Evolutionary conservation across 371 early-diverging fungal species (phyloP), one percentile per base, ranked within the genome.

Genomic region (Choanephora cucurbitarum): DNA sequence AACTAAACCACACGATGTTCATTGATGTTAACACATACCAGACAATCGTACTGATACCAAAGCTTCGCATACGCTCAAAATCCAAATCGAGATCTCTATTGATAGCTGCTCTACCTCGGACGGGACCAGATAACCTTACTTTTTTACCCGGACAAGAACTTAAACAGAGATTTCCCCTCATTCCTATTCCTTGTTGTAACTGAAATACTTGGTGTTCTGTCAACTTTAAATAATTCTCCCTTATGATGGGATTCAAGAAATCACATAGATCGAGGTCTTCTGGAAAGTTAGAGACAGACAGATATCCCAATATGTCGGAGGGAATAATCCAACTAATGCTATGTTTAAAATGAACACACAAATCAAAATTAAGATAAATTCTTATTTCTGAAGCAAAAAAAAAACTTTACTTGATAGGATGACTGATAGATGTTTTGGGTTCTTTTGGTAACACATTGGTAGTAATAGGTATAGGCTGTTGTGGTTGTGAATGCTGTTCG

Each of bases 81-180:
- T 92, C 92, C 24, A 79, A 47, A 54, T 85, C 82, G 10, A 92
- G 63, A 68, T 90, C 90, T 18, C 92, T 75, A 44, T 87, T 82
- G 58, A 91, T 89, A 46, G 82, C 72, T 31, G 90, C 87, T 57
- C 91, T 70, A 8, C 91, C 91, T 62, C 81, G 79, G 21, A 88
- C 85, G n/a, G 90, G 89, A 0, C 91, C 91, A 23, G 82, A 80
- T 21, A 92, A 63, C 24, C 92, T 80, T 2, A 92, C 90, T 59
- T 92, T 91, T 61, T 92, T 91, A 17, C 92, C 92, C 0, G 92
- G 92, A 70, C 91, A 91, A 4, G 87, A 87, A 50, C 86, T 87
- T 33, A 92, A 64, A 6, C 85, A 88, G 40, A 92, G 57, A 57
- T 91, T 92, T 4, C 84, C 84, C 44, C 44, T 70, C 53, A 48